A percentile compares a stretch with the other conserved stretches of the same genome.
Conservation (phyloP, 2,329 filamentous ascomycete species). For the Fusarium floridanum region DNA sequence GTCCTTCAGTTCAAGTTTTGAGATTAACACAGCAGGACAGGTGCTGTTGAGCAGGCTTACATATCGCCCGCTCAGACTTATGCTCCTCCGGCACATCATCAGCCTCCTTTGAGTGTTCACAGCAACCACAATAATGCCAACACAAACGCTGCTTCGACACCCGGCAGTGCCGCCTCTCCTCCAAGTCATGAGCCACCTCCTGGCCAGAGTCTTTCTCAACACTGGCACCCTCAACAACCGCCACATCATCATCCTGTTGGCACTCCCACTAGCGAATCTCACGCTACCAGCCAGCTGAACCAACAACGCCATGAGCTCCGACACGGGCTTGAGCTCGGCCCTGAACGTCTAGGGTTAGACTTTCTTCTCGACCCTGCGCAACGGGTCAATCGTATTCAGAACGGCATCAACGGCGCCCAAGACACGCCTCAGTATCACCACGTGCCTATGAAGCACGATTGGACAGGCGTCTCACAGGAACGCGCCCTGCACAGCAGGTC, state of each 20-base stretch:
- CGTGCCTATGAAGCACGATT: conserved; percentile 65
- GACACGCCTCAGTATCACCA: conserved; percentile 60
- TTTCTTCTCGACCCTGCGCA: conserved; percentile 76
- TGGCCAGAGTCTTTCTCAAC: conserved; percentile 15
- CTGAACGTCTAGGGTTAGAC: conserved; percentile 78
- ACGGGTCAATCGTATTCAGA: conserved; percentile 65
- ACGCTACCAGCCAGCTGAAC: conserved; percentile 49
- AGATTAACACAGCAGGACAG: conserved; percentile 22
- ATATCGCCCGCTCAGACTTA: conserved; percentile 51
- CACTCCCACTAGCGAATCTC: conserved; percentile 24
- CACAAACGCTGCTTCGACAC: conserved; percentile 44
- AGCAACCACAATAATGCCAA: conserved; percentile 39
- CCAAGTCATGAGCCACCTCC: conserved; percentile 34
- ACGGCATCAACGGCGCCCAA: conserved; percentile 62
- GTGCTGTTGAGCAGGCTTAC: conserved; percentile 49
- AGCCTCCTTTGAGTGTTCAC: conserved; percentile 32
- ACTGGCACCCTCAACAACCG: conserved; percentile 37
- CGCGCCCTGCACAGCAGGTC: conserved; percentile 41
- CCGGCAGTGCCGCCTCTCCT: conserved; percentile 43
- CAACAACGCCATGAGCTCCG: conserved; percentile 64
- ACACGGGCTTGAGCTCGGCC: conserved; percentile 70
- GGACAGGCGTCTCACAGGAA: conserved; percentile 52
- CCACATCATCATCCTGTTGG: conserved; percentile 22
- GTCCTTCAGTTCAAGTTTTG: neutral
- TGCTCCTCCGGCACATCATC: conserved; percentile 40